Evolutionary conservation across 306 rosid genomes (phyloP).

Genomic region (Malus sieversii): DNA sequence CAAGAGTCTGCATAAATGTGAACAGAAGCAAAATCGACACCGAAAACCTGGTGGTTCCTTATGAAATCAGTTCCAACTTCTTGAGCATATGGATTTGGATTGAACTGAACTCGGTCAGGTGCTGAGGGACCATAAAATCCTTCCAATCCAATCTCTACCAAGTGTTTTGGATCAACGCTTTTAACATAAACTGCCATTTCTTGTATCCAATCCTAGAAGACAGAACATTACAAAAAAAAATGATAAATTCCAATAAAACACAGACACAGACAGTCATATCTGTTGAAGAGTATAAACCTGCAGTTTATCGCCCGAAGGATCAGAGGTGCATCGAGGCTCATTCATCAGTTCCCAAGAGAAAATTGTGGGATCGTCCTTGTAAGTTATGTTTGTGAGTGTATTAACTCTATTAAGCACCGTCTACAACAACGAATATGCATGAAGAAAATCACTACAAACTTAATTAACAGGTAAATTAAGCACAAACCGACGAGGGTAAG

Average conservation of each 20-base stretch:
- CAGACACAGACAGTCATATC: neutral
- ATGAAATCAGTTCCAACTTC: constrained; percentile 91
- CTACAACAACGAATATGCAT: constrained; percentile 27
- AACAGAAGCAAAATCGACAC: constrained; percentile 88
- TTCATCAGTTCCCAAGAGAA: constrained; percentile 97
- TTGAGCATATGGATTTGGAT: constrained; percentile 85
- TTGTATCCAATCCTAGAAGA: constrained; percentile 73
- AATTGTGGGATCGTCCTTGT: constrained; percentile 88
- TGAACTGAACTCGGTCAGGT: constrained; percentile 59
- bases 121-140: constrained; percentile 96
- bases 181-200: constrained; percentile 86
- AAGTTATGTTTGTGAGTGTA: constrained; percentile 65
- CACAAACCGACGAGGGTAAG: neutral
- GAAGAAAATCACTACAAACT: neutral
- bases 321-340: constrained; percentile 86
- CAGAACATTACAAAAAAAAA: neutral
- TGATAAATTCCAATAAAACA: neutral
- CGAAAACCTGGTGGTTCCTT: constrained; percentile 86
- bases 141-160: constrained; percentile 80
- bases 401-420: constrained; percentile 81
- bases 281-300: constrained; percentile 40
- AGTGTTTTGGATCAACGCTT: constrained; percentile 82
- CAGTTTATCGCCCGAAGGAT: constrained; percentile 61
- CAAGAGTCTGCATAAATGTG: constrained; percentile 94
- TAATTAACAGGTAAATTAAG: neutral